Conservation (phyloP, 352 stramenopile genomes). For the Thalassiosira sp. region DNA sequence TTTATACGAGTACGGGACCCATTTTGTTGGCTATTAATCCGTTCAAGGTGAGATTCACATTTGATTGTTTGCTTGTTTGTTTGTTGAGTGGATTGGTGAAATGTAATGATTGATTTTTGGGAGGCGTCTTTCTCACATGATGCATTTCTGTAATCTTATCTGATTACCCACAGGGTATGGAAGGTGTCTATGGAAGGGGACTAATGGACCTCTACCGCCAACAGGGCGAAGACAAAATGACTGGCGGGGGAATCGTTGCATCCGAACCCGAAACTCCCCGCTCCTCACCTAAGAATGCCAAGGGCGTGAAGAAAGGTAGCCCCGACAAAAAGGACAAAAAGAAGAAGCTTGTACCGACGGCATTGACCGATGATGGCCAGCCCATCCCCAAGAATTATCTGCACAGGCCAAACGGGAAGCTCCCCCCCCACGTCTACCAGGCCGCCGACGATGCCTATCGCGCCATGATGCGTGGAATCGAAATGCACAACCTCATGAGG, state of each 20-base stretch:
- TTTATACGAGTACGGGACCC: slow-evolving; percentile 83
- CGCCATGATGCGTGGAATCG: slow-evolving; percentile 58
- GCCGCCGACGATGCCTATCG: slow-evolving; percentile 72
- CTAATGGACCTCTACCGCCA: slow-evolving; percentile 56
- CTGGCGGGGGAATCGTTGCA: background rate
- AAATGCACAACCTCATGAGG: slow-evolving; percentile 41
- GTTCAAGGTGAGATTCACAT: slow-evolving; percentile 58
- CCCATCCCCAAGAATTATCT: slow-evolving; percentile 35
- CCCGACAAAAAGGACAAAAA: background rate
- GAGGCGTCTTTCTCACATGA: background rate
- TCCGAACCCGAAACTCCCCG: background rate
- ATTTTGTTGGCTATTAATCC: slow-evolving; percentile 79
- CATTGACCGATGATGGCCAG: slow-evolving; percentile 40
- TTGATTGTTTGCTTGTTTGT: background rate
- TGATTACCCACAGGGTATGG: slow-evolving; percentile 46
- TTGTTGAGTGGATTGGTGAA: background rate
- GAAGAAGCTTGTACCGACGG: slow-evolving; percentile 4
- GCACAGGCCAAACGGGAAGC: slow-evolving; percentile 37
- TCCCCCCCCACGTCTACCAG: slow-evolving; percentile 70
- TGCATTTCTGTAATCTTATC: background rate
- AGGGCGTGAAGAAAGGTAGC: no score
- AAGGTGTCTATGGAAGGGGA: slow-evolving; percentile 56
- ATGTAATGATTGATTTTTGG: background rate
- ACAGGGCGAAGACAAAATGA: slow-evolving; percentile 35
- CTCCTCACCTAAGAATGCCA: no score